Evolutionary conservation across 768 basidiomycete genomes (phyloP).

Genomic region (Mrakia hoshinonis): DNA sequence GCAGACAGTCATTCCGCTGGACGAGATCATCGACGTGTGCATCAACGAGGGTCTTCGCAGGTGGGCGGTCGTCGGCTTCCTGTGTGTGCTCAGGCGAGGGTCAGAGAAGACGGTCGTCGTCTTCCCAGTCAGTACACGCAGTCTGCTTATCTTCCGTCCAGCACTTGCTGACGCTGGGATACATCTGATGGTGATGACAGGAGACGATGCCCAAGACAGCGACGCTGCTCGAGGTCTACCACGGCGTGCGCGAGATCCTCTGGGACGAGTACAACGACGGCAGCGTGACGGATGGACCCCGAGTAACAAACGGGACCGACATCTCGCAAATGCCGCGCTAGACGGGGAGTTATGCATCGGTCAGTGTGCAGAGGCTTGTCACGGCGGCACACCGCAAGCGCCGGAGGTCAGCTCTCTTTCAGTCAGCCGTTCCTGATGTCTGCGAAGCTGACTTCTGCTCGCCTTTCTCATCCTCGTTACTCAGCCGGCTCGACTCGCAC

Average conservation of each 20-base stretch:
- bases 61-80: slow-evolving; percentile 3
- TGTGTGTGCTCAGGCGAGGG: slow-evolving; percentile 4
- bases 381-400: no score
- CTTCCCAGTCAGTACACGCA: background rate
- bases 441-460: no score
- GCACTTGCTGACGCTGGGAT: background rate
- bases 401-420: no score
- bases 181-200: background rate
- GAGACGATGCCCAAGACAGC: slow-evolving; percentile 1
- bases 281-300: no score
- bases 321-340: no score
- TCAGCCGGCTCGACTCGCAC: no score
- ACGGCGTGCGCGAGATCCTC: background rate
- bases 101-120: background rate
- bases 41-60: slow-evolving; percentile 1
- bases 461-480: no score
- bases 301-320: no score
- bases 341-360: no score
- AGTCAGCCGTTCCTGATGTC: no score
- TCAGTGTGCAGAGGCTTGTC: no score
- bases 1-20: background rate
- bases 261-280: slow-evolving; percentile 3
- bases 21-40: slow-evolving; percentile 6
- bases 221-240: slow-evolving; percentile 2
- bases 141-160: no score